Conservation (phyloP, 176 grass and related monocot genomes). For the barley (Hordeum vulgare) region DNA sequence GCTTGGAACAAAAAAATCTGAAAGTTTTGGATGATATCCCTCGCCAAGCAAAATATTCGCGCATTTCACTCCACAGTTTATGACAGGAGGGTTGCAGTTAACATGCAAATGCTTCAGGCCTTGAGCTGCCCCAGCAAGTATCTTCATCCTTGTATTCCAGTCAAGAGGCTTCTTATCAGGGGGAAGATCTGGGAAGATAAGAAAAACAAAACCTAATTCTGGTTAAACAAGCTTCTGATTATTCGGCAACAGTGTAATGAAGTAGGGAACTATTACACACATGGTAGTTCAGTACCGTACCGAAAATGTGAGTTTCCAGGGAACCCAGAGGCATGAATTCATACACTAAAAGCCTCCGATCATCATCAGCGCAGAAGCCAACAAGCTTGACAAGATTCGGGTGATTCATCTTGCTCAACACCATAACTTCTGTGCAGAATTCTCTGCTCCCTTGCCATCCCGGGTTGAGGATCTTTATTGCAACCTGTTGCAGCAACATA, state of each 20-base stretch:
- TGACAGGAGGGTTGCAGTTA: constrained; percentile 51
- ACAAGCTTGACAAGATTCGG: constrained; percentile 74
- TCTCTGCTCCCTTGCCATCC: constrained; percentile 60
- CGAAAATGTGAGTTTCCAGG: constrained; percentile 57
- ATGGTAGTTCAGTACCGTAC: constrained; percentile 26
- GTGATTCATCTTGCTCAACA: constrained; percentile 66
- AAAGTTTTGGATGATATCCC: constrained; percentile 64
- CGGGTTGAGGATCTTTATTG: constrained; percentile 78
- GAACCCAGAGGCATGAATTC: constrained; percentile 84
- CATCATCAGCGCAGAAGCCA: constrained; percentile 52
- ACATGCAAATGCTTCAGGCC: constrained; percentile 78
- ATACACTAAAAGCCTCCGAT: constrained; percentile 79
- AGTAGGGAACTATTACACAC: not conserved
- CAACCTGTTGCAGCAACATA: constrained; percentile 46
- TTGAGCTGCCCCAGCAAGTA: constrained; percentile 68
- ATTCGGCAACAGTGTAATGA: not conserved
- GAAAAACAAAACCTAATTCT: constrained; percentile 4
- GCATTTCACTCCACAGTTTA: constrained; percentile 79
- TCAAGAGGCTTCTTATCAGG: constrained; percentile 59
- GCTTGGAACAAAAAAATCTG: constrained; percentile 60
- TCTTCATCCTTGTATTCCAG: constrained; percentile 80
- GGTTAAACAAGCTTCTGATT: constrained; percentile 9
- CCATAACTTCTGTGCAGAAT: constrained; percentile 58
- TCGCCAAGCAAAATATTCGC: constrained; percentile 78
- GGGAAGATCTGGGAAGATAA: constrained; percentile 41